Conservation (phyloP, 1,284 basidiomycete genomes). For the Peniophora sp. region DNA sequence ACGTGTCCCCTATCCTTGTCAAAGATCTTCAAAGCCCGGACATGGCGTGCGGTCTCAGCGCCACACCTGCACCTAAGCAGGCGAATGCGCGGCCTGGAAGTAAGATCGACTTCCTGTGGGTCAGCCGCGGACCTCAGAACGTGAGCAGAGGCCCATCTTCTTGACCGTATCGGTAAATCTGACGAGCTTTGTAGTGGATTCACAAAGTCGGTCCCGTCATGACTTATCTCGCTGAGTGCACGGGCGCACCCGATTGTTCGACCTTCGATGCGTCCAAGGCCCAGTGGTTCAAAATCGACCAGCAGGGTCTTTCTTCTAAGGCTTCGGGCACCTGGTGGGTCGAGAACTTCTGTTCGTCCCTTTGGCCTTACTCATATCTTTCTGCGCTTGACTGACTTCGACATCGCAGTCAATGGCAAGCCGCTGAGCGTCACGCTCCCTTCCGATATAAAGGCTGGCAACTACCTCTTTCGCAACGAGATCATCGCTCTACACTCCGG, state of each 20-base stretch:
- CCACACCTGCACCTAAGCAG: slow-evolving; percentile 41
- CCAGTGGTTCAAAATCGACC: slow-evolving; percentile 64
- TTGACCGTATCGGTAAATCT: slow-evolving; percentile 3
- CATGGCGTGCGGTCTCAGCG: slow-evolving; percentile 57
- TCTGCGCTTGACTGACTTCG: not conserved
- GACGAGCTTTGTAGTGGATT: slow-evolving; percentile 45
- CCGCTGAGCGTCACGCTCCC: slow-evolving; percentile 47
- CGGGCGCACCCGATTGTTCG: slow-evolving; percentile 18
- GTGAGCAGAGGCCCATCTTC: slow-evolving; percentile 26
- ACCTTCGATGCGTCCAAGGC: slow-evolving; percentile 45
- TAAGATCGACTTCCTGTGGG: slow-evolving; percentile 53
- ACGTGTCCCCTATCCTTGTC: slow-evolving; percentile 42
- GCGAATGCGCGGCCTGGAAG: slow-evolving; percentile 60
- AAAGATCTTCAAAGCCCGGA: slow-evolving; percentile 52
- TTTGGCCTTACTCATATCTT: not conserved
- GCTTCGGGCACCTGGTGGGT: too few relatives aligned
- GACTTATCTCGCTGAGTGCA: slow-evolving; percentile 65
- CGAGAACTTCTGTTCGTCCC: slow-evolving; percentile 26
- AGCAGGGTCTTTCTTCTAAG: slow-evolving; percentile 32
- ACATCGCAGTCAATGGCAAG: slow-evolving; percentile 12
- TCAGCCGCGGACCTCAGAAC: slow-evolving; percentile 32
- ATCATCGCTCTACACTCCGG: slow-evolving; percentile 66
- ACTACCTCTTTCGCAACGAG: slow-evolving; percentile 67
- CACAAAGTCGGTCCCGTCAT: slow-evolving; percentile 66
- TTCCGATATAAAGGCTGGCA: slow-evolving; percentile 42